Evolutionary conservation across 2,329 filamentous ascomycete species (phyloP).

Genomic region (Rhytidhysteron rufulum): DNA sequence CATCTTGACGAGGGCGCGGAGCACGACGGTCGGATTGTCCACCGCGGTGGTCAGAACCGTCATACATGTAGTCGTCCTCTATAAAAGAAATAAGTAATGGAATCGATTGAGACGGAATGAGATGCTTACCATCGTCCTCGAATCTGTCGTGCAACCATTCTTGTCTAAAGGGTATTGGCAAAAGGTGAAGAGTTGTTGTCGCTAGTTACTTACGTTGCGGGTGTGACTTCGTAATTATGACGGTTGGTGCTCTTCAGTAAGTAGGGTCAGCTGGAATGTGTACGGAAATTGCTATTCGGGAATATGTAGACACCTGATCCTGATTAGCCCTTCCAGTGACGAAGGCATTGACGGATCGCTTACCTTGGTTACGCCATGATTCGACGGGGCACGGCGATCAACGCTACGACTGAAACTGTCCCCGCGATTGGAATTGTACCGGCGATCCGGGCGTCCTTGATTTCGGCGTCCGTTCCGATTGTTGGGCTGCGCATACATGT

Average conservation of each 20-base stretch:
- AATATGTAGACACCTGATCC: constrained; percentile 11
- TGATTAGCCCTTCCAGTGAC: not conserved
- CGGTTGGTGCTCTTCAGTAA: constrained; percentile 61
- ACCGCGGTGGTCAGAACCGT: constrained; percentile 12
- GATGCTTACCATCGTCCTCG: constrained; percentile 58
- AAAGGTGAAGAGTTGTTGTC: constrained; percentile 15
- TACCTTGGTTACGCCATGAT: too few relatives aligned
- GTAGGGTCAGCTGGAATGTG: constrained; percentile 27
- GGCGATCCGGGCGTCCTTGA: too few relatives aligned
- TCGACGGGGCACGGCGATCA: too few relatives aligned
- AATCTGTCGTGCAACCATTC: constrained; percentile 95
- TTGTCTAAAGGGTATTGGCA: too few relatives aligned
- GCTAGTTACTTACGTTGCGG: constrained; percentile 2
- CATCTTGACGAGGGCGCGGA: constrained; percentile 14
- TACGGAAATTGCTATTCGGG: constrained; percentile 34
- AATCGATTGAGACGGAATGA: too few relatives aligned
- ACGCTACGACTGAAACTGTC: too few relatives aligned
- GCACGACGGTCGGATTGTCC: constrained; percentile 19
- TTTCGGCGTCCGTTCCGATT: too few relatives aligned
- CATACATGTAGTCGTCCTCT: constrained; percentile 5
- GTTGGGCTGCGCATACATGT: too few relatives aligned
- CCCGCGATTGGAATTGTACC: too few relatives aligned
- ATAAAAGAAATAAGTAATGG: constrained; percentile 15
- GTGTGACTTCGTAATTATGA: constrained; percentile 56
- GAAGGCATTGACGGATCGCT: too few relatives aligned